These are phyloP conservation scores for Chalaropsis thielavioides DNA, from an alignment of 2,329 filamentous ascomycete genomes.

Conservation along the genomic window DNA sequence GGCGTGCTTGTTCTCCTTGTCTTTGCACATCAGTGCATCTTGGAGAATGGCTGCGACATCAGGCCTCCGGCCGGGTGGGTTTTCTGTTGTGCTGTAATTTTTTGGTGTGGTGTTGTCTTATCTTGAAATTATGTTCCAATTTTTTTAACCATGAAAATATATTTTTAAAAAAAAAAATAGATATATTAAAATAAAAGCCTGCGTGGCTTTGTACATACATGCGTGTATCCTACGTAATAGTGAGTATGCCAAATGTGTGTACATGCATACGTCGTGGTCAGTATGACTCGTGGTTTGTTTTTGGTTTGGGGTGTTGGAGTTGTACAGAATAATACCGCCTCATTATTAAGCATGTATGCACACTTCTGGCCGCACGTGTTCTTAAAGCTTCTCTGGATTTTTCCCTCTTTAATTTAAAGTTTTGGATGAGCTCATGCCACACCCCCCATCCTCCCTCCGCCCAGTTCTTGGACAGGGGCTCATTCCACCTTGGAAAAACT, in stretches of 20 bases:
- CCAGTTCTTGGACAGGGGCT: not conserved
- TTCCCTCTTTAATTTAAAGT: not conserved
- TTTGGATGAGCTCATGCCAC: not conserved
- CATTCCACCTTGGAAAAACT: not conserved
- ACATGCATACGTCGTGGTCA: not conserved
- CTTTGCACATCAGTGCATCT: too few relatives aligned
- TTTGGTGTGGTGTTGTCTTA: too few relatives aligned
- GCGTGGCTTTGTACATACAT: too few relatives aligned
- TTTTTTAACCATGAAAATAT: not conserved
- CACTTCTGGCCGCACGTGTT: not conserved
- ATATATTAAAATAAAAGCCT: too few relatives aligned
- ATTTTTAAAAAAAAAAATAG: not conserved
- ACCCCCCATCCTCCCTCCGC: not conserved
- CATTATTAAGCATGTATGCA: not conserved
- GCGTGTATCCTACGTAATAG: too few relatives aligned
- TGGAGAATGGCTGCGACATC: too few relatives aligned
- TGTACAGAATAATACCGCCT: conserved; percentile 1
- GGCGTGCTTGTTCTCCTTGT: too few relatives aligned
- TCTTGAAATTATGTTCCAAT: too few relatives aligned
- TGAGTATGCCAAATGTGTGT: too few relatives aligned
- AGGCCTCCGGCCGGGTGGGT: too few relatives aligned
- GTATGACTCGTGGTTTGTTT: not conserved
- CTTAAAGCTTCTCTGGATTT: not conserved
- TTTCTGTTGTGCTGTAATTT: too few relatives aligned
- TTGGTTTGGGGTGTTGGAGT: not conserved